Conservation (phyloP, 805 yeast species). For the Metschnikowia reukaufii region DNA sequence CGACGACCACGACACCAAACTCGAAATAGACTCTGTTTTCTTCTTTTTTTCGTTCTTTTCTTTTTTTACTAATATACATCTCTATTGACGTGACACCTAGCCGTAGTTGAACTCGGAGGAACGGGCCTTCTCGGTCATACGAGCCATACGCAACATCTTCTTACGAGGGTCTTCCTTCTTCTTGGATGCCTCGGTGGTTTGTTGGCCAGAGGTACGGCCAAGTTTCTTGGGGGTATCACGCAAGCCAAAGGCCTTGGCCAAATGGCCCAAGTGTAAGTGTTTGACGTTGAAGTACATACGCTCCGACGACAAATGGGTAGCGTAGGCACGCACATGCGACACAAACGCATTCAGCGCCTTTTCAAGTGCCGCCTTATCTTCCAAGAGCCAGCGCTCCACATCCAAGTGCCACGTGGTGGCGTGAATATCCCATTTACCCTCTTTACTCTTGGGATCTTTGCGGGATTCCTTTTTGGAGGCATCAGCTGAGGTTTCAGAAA, state of each 20-base stretch:
- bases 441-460: constrained; percentile 38
- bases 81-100: neutral
- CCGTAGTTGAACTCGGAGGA: constrained; percentile 73
- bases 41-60: too few species aligned
- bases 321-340: constrained; percentile 90
- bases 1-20: too few species aligned
- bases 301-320: constrained; percentile 87
- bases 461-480: constrained; percentile 24
- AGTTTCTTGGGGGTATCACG: constrained; percentile 90
- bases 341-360: constrained; percentile 79
- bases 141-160: constrained; percentile 75
- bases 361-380: constrained; percentile 57
- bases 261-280: constrained; percentile 86
- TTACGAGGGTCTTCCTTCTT: constrained; percentile 67
- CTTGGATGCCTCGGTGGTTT: constrained; percentile 27
- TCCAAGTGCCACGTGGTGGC: constrained; percentile 96
- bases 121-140: constrained; percentile 59
- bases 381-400: constrained; percentile 85
- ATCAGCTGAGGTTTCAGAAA: constrained; percentile 41
- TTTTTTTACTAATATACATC: too few species aligned
- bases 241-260: constrained; percentile 91
- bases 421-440: constrained; percentile 79
- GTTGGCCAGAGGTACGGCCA: constrained; percentile 44
- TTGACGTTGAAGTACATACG: constrained; percentile 79
- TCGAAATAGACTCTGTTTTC: too few species aligned